Conservation (phyloP, 257 asterid species). For the Solanum chmielewskii region DNA sequence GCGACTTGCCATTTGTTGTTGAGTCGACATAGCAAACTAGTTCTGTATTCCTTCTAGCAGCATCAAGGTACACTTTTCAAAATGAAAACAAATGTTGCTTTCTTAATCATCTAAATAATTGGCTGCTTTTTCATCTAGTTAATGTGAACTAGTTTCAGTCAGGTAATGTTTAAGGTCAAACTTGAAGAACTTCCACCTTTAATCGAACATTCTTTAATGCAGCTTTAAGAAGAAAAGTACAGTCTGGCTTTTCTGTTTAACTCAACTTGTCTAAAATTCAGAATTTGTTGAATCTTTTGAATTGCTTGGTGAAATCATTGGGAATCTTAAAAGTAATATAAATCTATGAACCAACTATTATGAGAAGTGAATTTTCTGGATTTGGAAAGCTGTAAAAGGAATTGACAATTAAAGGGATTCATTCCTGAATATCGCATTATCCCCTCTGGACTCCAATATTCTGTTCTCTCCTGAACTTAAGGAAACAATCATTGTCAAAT, state of each 20-base stretch:
- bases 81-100: background rate
- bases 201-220: background rate
- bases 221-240: background rate
- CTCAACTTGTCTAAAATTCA: background rate
- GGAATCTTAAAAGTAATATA: background rate
- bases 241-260: background rate
- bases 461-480: background rate
- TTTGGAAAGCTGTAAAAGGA: background rate
- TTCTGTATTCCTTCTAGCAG: background rate
- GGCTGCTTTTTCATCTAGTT: background rate
- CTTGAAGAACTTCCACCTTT: background rate
- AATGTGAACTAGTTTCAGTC: background rate
- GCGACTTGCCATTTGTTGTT: background rate
- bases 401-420: background rate
- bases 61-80: background rate
- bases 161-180: background rate
- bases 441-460: background rate
- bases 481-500: background rate
- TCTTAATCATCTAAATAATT: background rate
- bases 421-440: background rate
- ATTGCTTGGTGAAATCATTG: background rate
- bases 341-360: background rate
- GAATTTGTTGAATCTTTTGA: background rate
- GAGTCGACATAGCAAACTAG: background rate
- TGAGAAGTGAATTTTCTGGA: background rate